These are phyloP conservation scores for Paratrypanosoma confusum DNA, from an alignment of 208 protist species.

Conservation along the genomic window DNA sequence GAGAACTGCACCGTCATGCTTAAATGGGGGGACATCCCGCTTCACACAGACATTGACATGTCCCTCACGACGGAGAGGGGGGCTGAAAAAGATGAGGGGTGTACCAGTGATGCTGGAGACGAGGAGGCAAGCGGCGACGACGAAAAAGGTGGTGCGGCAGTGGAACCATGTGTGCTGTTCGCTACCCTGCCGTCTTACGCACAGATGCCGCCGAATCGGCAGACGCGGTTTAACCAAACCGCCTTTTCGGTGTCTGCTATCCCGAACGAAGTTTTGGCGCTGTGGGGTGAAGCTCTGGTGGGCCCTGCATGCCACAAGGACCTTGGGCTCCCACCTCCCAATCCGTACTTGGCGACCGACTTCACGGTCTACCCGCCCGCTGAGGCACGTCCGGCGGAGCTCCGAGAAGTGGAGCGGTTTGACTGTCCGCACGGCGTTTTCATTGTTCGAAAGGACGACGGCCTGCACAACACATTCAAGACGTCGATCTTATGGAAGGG, in stretches of 20 bases:
- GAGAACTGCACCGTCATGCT: conserved; percentile 33
- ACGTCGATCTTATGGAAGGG: conserved; percentile 24
- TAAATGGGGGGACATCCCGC: conserved; percentile 46
- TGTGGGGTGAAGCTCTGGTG: conserved; percentile 22
- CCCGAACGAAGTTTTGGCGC: conserved; percentile 22
- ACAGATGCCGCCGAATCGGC: conserved; percentile 14
- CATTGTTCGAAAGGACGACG: conserved; percentile 25
- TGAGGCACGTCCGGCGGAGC: neutral
- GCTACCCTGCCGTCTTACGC: conserved; percentile 39
- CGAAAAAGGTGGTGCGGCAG: neutral
- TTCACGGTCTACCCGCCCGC: conserved; percentile 31
- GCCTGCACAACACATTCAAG: conserved; percentile 47
- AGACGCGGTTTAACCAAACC: conserved; percentile 32
- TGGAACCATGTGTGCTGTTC: conserved; percentile 18
- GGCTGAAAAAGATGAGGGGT: conserved; percentile 1
- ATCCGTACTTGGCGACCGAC: conserved; percentile 66
- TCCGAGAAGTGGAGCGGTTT: conserved; percentile 10
- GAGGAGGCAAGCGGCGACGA: conserved; percentile 1
- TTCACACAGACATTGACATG: neutral
- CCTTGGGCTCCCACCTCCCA: conserved; percentile 27
- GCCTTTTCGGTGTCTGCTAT: conserved; percentile 14
- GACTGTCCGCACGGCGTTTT: conserved; percentile 29
- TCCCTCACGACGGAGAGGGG: neutral
- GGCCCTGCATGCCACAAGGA: conserved; percentile 10
- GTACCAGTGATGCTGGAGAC: neutral